Conservation (phyloP, 2,329 filamentous ascomycete genomes). For the Biscogniauxia sp. region DNA sequence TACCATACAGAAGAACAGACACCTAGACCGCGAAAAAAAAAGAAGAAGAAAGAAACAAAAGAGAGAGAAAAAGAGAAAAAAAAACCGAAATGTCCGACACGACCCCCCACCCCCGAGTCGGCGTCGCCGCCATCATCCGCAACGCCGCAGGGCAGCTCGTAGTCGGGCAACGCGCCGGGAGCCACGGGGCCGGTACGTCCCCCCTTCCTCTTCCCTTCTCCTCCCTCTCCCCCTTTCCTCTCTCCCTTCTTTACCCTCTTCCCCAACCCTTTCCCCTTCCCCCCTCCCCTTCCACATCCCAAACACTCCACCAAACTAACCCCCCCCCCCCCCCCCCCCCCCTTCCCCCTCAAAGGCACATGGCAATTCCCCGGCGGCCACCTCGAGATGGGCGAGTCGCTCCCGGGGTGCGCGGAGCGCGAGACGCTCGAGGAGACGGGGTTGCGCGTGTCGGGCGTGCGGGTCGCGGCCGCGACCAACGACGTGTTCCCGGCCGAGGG, state of each 20-base stretch:
- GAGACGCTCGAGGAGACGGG: constrained; percentile 72
- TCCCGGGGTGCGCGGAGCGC: constrained; percentile 60
- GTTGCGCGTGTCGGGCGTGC: constrained; percentile 50
- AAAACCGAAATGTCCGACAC: constrained; percentile 20
- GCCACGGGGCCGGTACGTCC: constrained; percentile 47
- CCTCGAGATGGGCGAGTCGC: constrained; percentile 66
- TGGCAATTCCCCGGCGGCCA: constrained; percentile 74
- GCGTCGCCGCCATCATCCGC: constrained; percentile 47
- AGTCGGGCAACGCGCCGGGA: constrained; percentile 46
- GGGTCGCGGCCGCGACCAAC: constrained; percentile 63
- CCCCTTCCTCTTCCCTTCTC: neutral
- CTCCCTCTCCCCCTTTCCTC: neutral
- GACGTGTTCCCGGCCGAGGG: constrained; percentile 55
- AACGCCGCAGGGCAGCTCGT: constrained; percentile 44
- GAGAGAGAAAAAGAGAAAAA: too few relatives aligned
- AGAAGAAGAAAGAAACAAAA: too few relatives aligned
- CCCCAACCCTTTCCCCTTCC: neutral
- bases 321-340: neutral
- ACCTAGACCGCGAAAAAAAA: too few relatives aligned
- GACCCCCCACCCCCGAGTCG: constrained; percentile 40
- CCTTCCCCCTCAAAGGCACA: constrained; percentile 42
- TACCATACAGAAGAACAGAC: too few relatives aligned
- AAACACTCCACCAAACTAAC: too few relatives aligned
- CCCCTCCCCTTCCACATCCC: neutral
- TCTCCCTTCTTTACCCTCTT: neutral